Evolutionary conservation across 768 basidiomycete species (phyloP).

Genomic region (Tulasnella sp.): DNA sequence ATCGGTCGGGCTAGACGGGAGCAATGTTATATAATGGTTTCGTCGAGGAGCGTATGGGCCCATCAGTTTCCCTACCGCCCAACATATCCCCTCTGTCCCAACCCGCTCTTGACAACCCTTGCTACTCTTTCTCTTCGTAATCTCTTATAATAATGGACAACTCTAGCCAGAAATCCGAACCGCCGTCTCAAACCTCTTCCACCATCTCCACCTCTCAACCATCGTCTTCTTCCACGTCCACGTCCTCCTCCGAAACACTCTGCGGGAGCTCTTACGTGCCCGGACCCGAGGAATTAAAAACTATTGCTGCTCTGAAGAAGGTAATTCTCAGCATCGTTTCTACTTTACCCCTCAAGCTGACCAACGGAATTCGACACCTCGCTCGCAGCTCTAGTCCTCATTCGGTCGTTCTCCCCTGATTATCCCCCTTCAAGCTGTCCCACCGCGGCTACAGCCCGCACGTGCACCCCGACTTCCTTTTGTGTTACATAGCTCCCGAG

Average conservation of each 20-base stretch:
- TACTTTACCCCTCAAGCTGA: background rate
- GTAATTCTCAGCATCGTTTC: background rate
- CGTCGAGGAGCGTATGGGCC: background rate
- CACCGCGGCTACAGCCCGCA: background rate
- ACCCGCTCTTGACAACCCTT: background rate
- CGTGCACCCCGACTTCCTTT: background rate
- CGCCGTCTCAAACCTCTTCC: background rate
- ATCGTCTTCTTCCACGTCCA: background rate
- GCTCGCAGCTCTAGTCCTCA: background rate
- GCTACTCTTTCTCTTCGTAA: background rate
- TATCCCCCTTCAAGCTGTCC: background rate
- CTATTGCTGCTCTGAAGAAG: constrained; percentile 5
- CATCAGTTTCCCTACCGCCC: background rate
- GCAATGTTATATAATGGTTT: background rate
- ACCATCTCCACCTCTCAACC: background rate
- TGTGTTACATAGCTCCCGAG: background rate
- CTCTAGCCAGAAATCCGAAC: background rate
- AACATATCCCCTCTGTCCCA: background rate
- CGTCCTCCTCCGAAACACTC: background rate
- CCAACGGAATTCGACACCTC: background rate
- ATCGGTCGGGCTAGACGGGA: background rate
- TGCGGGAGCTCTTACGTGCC: background rate
- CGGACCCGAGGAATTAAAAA: background rate
- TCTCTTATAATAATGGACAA: background rate
- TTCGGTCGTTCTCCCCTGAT: background rate